Conservation (phyloP, 1,284 basidiomycete species). For the Microbotryum saponariae region DNA sequence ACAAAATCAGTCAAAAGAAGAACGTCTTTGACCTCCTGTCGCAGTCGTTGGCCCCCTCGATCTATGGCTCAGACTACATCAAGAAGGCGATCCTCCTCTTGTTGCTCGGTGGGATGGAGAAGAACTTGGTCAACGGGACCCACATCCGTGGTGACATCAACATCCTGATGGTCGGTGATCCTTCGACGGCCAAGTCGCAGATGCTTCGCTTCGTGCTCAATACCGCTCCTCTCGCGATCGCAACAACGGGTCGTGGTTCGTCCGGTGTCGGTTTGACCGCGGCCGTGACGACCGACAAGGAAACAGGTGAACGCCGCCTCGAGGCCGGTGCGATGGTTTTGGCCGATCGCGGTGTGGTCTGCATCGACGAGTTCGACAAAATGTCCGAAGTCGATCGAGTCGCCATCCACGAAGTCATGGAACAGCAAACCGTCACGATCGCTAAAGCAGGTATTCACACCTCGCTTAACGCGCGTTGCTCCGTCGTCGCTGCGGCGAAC, state of each 20-base stretch:
- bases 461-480: slow-evolving; percentile 93
- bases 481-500: slow-evolving; percentile 95
- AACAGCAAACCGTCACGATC: slow-evolving; percentile 92
- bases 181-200: slow-evolving; percentile 95
- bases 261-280: slow-evolving; percentile 98
- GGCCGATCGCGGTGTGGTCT: slow-evolving; percentile 97
- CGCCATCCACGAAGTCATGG: slow-evolving; percentile 99
- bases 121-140: slow-evolving; percentile 94
- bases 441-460: slow-evolving; percentile 99
- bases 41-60: slow-evolving; percentile 92
- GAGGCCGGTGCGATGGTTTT: slow-evolving; percentile 99
- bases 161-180: slow-evolving; percentile 98
- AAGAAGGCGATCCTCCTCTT: slow-evolving; percentile 89
- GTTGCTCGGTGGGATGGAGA: slow-evolving; percentile 91
- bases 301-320: slow-evolving; percentile 84
- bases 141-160: slow-evolving; percentile 99
- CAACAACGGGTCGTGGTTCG: slow-evolving; percentile 93
- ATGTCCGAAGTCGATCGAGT: slow-evolving; percentile 98
- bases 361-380: slow-evolving; percentile 99
- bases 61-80: slow-evolving; percentile 93
- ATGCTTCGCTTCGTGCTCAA: slow-evolving; percentile 92
- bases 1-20: slow-evolving; percentile 77
- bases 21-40: slow-evolving; percentile 85
- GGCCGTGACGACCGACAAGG: slow-evolving; percentile 97
- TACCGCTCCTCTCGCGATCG: slow-evolving; percentile 93